These are phyloP conservation scores for Baeospora myosura DNA, from an alignment of 1,284 basidiomycete species.

Conservation along the genomic window DNA sequence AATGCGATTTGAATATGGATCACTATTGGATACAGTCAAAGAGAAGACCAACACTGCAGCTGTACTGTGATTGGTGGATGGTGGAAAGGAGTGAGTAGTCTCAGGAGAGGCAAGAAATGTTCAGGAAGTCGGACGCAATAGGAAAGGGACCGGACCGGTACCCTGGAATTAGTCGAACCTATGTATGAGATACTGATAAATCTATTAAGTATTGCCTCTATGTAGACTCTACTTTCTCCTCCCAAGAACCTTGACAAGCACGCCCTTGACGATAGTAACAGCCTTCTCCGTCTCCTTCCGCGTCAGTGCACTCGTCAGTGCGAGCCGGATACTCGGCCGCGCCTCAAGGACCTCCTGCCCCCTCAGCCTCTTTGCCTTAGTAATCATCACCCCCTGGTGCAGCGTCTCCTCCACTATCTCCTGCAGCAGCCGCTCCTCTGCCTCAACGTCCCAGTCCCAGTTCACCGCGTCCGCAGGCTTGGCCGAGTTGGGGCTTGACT, in stretches of 20 bases:
- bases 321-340: conserved; percentile 83
- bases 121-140: too few species aligned
- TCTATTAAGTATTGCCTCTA: too few species aligned
- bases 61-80: too few species aligned
- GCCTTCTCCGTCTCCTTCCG: conserved; percentile 93
- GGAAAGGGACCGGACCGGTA: too few species aligned
- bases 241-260: conserved; percentile 63
- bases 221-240: conserved; percentile 42
- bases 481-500: conserved; percentile 33
- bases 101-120: too few species aligned
- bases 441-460: conserved; percentile 50
- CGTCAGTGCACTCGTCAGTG: conserved; percentile 69
- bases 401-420: conserved; percentile 83
- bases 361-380: conserved; percentile 72
- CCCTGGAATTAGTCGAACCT: too few species aligned
- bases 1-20: too few species aligned
- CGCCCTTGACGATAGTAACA: conserved; percentile 65
- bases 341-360: conserved; percentile 81
- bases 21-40: too few species aligned
- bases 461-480: conserved; percentile 30
- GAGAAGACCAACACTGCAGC: too few species aligned
- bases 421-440: conserved; percentile 76
- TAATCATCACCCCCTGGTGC: conserved; percentile 74
- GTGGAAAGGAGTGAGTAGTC: too few species aligned
- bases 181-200: too few species aligned